These are phyloP conservation scores for Wallacemonas sp. DNA, from an alignment of 208 protist species.

Conservation along the genomic window DNA sequence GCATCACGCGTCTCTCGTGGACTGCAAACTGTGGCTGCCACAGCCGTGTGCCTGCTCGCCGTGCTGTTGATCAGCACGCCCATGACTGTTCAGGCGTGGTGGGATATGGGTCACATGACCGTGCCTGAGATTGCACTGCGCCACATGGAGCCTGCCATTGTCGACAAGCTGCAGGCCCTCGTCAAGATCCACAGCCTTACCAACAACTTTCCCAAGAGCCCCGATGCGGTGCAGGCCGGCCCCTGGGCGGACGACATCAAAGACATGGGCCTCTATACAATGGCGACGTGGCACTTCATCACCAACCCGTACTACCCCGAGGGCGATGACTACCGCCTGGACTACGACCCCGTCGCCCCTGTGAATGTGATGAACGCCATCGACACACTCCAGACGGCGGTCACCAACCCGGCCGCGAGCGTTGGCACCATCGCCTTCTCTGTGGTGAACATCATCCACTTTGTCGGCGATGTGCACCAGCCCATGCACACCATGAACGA, in stretches of 20 bases:
- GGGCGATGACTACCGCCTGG: no score
- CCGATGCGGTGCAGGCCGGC: slow-evolving; percentile 41
- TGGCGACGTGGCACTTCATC: no score
- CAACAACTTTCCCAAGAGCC: slow-evolving; percentile 45
- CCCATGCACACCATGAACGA: slow-evolving; percentile 37
- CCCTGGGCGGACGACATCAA: no score
- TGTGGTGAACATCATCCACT: slow-evolving; percentile 58
- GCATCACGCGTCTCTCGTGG: neutral
- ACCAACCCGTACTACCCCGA: no score
- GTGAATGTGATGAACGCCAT: slow-evolving; percentile 47
- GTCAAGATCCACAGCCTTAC: no score
- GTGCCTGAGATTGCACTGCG: slow-evolving; percentile 59
- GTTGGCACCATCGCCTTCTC: slow-evolving; percentile 18
- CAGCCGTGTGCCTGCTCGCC: neutral
- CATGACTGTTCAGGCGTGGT: no score
- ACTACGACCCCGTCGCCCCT: slow-evolving; percentile 24
- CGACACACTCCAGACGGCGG: slow-evolving; percentile 25
- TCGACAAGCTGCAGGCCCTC: no score
- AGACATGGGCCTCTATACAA: no score
- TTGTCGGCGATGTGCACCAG: slow-evolving; percentile 47
- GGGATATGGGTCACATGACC: slow-evolving; percentile 61
- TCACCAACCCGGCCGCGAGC: slow-evolving; percentile 10
- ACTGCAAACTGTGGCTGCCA: neutral
- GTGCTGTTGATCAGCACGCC: slow-evolving; percentile 23
- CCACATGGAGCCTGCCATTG: no score